Conservation (phyloP, 768 basidiomycete genomes). For the Trametes meyenii region DNA sequence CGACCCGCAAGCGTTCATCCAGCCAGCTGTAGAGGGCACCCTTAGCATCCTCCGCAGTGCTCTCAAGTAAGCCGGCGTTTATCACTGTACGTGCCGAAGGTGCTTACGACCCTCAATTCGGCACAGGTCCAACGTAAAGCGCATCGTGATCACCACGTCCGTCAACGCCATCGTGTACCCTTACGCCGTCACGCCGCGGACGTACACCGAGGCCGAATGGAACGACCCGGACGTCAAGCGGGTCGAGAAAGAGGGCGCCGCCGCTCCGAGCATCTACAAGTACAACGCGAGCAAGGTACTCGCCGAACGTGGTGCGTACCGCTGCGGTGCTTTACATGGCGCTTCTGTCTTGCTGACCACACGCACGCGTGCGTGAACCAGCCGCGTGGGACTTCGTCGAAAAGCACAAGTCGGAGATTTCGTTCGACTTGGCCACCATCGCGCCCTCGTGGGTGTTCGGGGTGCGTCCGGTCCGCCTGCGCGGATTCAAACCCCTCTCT, state of each 20-base stretch:
- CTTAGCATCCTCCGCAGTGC: conserved; percentile 60
- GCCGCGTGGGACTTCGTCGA: conserved; percentile 55
- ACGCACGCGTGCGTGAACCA: background rate
- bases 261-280: conserved; percentile 41
- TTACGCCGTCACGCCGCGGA: conserved; percentile 18
- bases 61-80: conserved; percentile 45
- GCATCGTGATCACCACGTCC: background rate
- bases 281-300: conserved; percentile 62
- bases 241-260: conserved; percentile 51
- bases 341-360: background rate
- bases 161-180: background rate
- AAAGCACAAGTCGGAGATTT: conserved; percentile 43
- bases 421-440: conserved; percentile 38
- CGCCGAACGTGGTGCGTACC: conserved; percentile 47
- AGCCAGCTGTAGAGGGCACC: conserved; percentile 75
- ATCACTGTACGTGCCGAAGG: background rate
- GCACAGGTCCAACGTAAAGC: background rate
- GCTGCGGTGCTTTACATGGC: background rate
- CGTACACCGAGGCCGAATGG: conserved; percentile 62
- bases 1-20: conserved; percentile 56
- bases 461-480: background rate
- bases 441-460: conserved; percentile 49
- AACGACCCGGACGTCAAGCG: conserved; percentile 49
- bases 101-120: background rate
- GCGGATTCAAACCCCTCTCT: background rate